Conservation (phyloP, 139 green algal genomes). For the Trebouxia sp. region DNA sequence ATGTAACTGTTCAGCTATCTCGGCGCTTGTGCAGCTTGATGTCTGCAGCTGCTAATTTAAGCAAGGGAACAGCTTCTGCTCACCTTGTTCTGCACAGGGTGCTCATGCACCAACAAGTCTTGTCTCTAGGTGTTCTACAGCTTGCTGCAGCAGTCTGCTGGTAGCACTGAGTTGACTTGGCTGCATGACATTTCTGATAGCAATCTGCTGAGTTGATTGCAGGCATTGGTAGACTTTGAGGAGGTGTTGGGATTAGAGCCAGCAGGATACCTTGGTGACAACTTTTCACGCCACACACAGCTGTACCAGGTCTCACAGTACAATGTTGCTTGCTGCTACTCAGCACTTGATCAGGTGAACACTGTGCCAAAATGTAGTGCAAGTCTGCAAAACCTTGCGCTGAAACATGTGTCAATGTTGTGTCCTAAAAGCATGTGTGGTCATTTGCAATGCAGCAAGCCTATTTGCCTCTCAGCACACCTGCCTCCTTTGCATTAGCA, state of each 20-base stretch:
- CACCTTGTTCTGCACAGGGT: too few relatives aligned
- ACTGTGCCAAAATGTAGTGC: too few relatives aligned
- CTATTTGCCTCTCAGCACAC: background rate
- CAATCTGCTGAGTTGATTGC: background rate
- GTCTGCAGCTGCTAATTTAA: too few relatives aligned
- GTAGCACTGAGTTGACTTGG: too few relatives aligned
- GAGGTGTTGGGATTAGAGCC: slow-evolving; percentile 93
- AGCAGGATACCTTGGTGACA: slow-evolving; percentile 90
- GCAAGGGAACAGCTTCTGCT: too few relatives aligned
- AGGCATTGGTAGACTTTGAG: slow-evolving; percentile 95
- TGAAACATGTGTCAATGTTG: background rate
- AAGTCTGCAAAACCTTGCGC: background rate
- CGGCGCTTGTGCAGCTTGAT: too few relatives aligned
- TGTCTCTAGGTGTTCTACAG: too few relatives aligned
- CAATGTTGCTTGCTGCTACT: slow-evolving; percentile 99
- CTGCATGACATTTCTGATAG: too few relatives aligned
- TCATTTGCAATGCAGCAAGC: background rate
- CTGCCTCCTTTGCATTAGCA: background rate
- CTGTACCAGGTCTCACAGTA: slow-evolving; percentile 95
- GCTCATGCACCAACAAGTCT: too few relatives aligned
- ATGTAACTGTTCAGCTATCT: too few relatives aligned
- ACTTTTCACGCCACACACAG: slow-evolving; percentile 83
- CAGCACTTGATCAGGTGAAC: slow-evolving; percentile 67
- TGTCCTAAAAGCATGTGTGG: background rate
- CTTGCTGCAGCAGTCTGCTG: too few relatives aligned